Percentiles rank a stretch among this genome's conserved stretches.
These are phyloP conservation scores for Fragilaria crotonensis DNA, from an alignment of 108 stramenopile species.

Conservation along the genomic window DNA sequence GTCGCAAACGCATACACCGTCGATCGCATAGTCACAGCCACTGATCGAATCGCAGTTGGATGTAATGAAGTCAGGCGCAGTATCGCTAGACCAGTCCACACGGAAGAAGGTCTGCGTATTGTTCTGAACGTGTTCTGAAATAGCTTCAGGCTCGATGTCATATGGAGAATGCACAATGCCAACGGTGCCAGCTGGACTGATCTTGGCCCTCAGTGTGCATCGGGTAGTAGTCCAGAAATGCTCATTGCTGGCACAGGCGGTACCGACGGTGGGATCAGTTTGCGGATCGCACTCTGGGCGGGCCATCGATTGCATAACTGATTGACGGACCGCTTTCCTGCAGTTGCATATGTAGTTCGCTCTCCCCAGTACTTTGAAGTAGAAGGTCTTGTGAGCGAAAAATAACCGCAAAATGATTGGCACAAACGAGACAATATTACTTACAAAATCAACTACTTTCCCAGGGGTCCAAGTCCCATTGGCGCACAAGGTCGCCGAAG, in stretches of 20 bases:
- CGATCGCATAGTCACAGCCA: not conserved
- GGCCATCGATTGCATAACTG: not conserved
- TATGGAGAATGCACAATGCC: constrained; percentile 24
- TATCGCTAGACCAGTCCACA: constrained; percentile 4
- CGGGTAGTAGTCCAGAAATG: constrained; percentile 33
- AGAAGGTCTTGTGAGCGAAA: not conserved
- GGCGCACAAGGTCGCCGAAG: not conserved
- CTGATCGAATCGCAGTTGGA: not conserved
- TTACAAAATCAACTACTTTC: not conserved
- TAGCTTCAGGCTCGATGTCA: not conserved
- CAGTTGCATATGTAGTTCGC: not conserved
- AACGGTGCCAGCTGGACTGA: constrained; percentile 45
- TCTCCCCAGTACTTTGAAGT: not conserved
- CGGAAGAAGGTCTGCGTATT: constrained; percentile 5
- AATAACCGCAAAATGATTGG: not conserved
- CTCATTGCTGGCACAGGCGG: not conserved
- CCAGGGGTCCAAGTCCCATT: not conserved
- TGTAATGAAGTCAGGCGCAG: not conserved
- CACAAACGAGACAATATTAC: not conserved
- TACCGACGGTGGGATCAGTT: not conserved
- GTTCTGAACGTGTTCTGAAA: not conserved
- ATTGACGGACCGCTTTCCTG: not conserved
- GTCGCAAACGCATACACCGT: constrained; percentile 36
- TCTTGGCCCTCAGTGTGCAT: constrained; percentile 44
- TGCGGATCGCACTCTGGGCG: not conserved